Percentiles rank a stretch among this genome's conserved stretches.
These are phyloP conservation scores for Datura wrightii DNA, from an alignment of 257 asterid species.

Conservation along the genomic window DNA sequence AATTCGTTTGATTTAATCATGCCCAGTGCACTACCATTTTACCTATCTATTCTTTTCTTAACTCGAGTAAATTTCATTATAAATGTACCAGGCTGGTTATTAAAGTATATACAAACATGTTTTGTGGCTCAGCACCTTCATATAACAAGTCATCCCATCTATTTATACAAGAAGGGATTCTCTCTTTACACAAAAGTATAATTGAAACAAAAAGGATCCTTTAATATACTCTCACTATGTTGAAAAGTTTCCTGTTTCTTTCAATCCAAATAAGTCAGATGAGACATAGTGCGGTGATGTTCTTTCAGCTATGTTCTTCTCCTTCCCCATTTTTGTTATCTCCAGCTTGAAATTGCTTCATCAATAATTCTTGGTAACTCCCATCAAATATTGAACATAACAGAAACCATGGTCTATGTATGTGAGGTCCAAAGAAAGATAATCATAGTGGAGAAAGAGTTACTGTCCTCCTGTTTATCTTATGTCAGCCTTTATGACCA, in stretches of 20 bases:
- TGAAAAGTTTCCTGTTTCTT: background rate
- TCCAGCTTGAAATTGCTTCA: background rate
- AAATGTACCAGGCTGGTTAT: background rate
- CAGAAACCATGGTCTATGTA: background rate
- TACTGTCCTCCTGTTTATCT: background rate
- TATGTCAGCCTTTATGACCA: background rate
- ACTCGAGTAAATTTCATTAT: background rate
- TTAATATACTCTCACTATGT: background rate
- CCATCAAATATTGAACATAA: background rate
- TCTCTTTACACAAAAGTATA: background rate
- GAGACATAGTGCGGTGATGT: background rate
- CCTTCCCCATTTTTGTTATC: background rate
- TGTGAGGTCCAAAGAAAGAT: conserved; percentile 10
- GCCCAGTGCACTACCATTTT: background rate
- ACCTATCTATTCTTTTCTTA: background rate
- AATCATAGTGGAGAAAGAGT: background rate
- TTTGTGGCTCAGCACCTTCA: background rate
- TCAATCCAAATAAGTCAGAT: background rate
- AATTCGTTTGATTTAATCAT: background rate
- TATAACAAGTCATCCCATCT: conserved; percentile 1
- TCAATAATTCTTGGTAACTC: background rate
- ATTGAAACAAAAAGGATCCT: background rate
- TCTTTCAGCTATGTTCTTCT: background rate
- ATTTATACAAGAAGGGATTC: background rate
- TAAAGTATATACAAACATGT: background rate